These are phyloP conservation scores for Tubosaeta brunneosetosa DNA, from an alignment of 768 basidiomycete species.

Conservation along the genomic window DNA sequence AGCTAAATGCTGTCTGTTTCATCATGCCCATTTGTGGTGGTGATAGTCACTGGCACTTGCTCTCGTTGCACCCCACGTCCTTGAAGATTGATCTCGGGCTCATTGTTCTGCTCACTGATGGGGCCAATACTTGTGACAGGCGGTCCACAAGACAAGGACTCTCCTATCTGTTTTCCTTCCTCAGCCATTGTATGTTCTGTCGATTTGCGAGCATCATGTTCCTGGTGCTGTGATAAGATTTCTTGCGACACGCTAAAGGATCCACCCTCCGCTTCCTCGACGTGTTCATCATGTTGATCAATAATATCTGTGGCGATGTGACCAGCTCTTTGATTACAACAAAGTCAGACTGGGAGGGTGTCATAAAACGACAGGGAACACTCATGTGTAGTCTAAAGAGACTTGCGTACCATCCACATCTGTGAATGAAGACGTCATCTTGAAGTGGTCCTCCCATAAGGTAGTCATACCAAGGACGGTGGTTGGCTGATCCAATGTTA, in stretches of 20 bases:
- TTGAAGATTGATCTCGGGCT: background rate
- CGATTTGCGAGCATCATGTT: background rate
- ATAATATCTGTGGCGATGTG: background rate
- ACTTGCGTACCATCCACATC: background rate
- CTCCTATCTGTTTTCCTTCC: background rate
- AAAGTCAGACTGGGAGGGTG: background rate
- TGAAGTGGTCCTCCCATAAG: background rate
- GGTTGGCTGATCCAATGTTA: background rate
- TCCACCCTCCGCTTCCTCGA: background rate
- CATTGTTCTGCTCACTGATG: background rate
- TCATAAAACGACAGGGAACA: background rate
- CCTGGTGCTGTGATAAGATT: background rate
- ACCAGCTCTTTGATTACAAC: background rate
- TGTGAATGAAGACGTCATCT: background rate
- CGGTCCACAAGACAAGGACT: background rate
- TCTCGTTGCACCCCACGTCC: background rate
- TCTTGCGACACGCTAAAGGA: background rate
- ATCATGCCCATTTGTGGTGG: background rate
- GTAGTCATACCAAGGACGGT: background rate
- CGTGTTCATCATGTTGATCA: background rate
- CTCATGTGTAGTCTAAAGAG: background rate
- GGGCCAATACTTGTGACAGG: background rate
- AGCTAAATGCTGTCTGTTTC: background rate
- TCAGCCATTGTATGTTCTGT: background rate
- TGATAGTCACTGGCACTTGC: background rate